Evolutionary conservation across 441 rosid species (phyloP), one percentile per base, ranked within the genome.

Genomic region (Euphorbia schlechtendalii): DNA sequence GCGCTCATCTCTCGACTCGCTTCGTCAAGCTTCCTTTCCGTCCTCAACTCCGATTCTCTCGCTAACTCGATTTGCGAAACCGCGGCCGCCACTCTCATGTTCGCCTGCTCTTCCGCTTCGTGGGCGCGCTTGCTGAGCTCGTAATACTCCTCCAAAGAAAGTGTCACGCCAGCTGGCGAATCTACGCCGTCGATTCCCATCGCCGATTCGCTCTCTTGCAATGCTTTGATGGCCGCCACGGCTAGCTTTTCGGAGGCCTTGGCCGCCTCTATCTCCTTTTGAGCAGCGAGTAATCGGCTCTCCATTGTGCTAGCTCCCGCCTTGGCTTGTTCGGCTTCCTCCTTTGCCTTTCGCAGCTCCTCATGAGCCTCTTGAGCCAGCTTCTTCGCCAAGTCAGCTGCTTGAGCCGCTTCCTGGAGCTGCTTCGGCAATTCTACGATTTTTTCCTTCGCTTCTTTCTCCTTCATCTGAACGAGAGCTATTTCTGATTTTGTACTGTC

Each of bases 231-330:
- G 48, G 98, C 90, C 48, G 89, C 89, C 65, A 85, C 75, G 43
- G 98, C 98, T 65, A 93, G 54, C 58, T 82, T 81, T 65, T 93
- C 97, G 0, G 98, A 86, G 67, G 96, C 96, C 73, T 71, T 85
- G 41, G 98, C 87, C 58, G 97, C 98, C 72, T 84, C 96, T 49
- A 82, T 93, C 78, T 90, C 98, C 77, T 90, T 93, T 43, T 76
- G 86, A 38, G 95, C 85, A 6, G 98, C 97, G 20, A 80, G 78
- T 69, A 93, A 76, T 66, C 96, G 81, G 79, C 95, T 86, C 72
- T 84, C 85, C 81, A 88, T 73, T 24, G 92, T 88, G 76, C 78
- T 77, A 40, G 85, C 87, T 18, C 83, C 91, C 56, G 96, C 97
- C 72, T 81, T 86, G 18, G 88, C 97, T 68, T 84, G 95, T 67